These are phyloP conservation scores for Botryotinia calthae DNA, from an alignment of 2,329 filamentous ascomycete species.

Conservation along the genomic window DNA sequence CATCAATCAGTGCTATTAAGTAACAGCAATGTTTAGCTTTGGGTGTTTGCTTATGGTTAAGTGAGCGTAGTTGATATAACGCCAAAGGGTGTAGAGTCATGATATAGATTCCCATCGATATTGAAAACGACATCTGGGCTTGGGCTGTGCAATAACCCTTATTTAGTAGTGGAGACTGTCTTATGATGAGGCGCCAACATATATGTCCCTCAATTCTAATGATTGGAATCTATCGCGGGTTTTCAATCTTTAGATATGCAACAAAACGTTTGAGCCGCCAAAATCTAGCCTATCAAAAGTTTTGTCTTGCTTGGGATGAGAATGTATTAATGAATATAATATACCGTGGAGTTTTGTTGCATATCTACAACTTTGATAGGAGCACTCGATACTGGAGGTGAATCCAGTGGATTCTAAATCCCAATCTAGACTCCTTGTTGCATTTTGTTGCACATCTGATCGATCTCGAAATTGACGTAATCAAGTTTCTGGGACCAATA, in stretches of 20 bases:
- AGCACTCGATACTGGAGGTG: background rate
- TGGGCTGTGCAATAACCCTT: background rate
- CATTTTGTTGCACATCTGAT: background rate
- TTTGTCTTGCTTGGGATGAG: background rate
- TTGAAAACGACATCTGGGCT: background rate
- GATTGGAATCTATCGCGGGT: too few species aligned
- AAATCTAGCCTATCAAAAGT: background rate
- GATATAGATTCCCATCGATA: background rate
- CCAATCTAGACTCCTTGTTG: background rate
- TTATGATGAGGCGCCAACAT: background rate
- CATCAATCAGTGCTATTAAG: too few species aligned
- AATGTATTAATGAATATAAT: background rate
- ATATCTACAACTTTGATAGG: background rate
- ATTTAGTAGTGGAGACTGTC: background rate
- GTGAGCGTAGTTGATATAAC: background rate
- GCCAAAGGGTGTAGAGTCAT: background rate
- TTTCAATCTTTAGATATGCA: too few species aligned
- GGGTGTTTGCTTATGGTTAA: background rate
- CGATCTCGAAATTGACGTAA: background rate
- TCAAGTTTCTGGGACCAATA: background rate
- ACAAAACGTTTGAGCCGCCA: background rate
- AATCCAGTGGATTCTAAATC: background rate
- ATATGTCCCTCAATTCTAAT: background rate
- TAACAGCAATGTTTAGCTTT: too few species aligned
- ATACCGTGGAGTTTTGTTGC: too few species aligned